These are phyloP conservation scores for Penicillium expansum DNA, from an alignment of 2,329 filamentous ascomycete genomes.

Conservation along the genomic window DNA sequence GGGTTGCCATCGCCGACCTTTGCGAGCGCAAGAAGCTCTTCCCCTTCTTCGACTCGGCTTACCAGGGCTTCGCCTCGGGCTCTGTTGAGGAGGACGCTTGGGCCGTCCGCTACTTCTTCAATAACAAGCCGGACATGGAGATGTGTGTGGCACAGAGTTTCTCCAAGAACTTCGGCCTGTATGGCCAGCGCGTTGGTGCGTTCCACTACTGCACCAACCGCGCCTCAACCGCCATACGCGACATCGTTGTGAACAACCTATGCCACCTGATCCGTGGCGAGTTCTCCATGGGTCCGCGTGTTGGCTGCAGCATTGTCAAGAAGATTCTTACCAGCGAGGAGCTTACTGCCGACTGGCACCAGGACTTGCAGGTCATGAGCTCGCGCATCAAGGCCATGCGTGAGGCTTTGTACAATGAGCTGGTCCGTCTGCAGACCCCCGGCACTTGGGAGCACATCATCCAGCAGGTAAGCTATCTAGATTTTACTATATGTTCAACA, in stretches of 20 bases:
- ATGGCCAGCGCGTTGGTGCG: conserved; percentile 90
- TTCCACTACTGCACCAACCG: conserved; percentile 63
- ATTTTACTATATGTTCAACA: not conserved
- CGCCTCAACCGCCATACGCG: conserved; percentile 28
- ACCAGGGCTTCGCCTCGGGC: conserved; percentile 95
- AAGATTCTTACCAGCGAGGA: conserved; percentile 73
- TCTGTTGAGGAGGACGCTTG: conserved; percentile 80
- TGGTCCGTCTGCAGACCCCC: conserved; percentile 79
- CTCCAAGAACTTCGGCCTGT: conserved; percentile 71
- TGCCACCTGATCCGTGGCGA: conserved; percentile 42
- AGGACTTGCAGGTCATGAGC: conserved; percentile 85
- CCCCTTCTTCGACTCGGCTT: conserved; percentile 96
- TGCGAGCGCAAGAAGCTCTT: conserved; percentile 81
- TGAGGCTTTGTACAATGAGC: conserved; percentile 69
- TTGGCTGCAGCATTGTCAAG: conserved; percentile 81
- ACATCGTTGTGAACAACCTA: conserved; percentile 38
- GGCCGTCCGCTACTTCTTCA: conserved; percentile 86
- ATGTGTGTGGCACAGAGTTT: conserved; percentile 59
- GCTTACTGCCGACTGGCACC: conserved; percentile 85
- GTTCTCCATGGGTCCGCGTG: conserved; percentile 63
- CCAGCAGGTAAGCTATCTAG: conserved; percentile 66
- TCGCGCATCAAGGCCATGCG: conserved; percentile 93
- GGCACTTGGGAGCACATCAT: conserved; percentile 98
- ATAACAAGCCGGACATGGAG: conserved; percentile 70
- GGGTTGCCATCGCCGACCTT: conserved; percentile 78